Conservation (phyloP, 305 asterid species). For the Solanum hybrid region DNA sequence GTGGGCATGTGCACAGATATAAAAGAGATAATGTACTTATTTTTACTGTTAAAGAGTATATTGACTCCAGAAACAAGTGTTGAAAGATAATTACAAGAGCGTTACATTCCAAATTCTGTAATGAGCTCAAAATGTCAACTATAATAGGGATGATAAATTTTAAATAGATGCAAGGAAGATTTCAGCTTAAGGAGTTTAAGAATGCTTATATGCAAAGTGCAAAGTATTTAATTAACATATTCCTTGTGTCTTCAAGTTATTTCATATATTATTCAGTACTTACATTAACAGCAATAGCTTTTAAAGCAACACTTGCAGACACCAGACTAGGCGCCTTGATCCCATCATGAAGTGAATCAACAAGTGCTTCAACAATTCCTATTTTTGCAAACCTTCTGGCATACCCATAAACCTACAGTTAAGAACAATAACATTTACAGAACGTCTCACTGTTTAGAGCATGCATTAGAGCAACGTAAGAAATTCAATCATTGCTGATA, state of each 20-base stretch:
- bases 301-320: slow-evolving; percentile 76
- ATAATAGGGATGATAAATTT: neutral
- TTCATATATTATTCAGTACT: slow-evolving; percentile 21
- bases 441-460: neutral
- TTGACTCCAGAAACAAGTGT: too few species aligned
- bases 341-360: slow-evolving; percentile 72
- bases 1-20: too few species aligned
- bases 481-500: neutral
- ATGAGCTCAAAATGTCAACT: neutral
- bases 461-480: neutral
- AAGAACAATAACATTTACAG: neutral
- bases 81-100: too few species aligned
- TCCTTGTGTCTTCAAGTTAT: neutral
- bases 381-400: slow-evolving; percentile 75
- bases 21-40: too few species aligned
- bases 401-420: slow-evolving; percentile 81
- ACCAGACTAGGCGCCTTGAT: slow-evolving; percentile 46
- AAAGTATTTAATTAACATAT: neutral
- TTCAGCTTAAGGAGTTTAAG: neutral
- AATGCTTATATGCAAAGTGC: neutral
- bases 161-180: neutral
- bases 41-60: too few species aligned
- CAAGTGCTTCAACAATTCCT: slow-evolving; percentile 67
- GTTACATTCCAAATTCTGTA: too few species aligned
- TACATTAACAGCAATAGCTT: slow-evolving; percentile 84